Percentiles rank a stretch among this genome's conserved stretches.
phyloP scores from a whole-genome alignment of 805 yeast genomes.

The Metschnikowia borealis region DNA sequence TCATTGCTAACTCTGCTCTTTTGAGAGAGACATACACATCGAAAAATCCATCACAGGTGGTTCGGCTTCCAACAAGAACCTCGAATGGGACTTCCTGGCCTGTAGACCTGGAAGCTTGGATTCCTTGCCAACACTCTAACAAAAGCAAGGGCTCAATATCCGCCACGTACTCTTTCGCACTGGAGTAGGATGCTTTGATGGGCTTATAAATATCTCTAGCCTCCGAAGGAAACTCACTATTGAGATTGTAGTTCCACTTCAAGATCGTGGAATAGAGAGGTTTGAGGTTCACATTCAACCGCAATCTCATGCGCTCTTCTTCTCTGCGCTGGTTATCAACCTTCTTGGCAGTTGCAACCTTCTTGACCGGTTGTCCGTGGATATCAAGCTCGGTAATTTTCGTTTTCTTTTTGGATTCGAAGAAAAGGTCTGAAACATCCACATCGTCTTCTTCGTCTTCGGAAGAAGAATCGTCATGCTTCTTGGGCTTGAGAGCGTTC shows the following conservation, averaged over 20 bases:
- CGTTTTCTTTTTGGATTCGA: slow-evolving; percentile 31
- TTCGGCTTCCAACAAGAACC: slow-evolving; percentile 70
- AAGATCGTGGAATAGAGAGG: slow-evolving; percentile 69
- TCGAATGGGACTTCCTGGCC: slow-evolving; percentile 59
- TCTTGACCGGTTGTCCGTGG: slow-evolving; percentile 36
- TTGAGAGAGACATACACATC: slow-evolving; percentile 78
- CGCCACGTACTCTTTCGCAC: slow-evolving; percentile 61
- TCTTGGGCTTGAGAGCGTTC: slow-evolving; percentile 30
- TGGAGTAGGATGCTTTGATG: slow-evolving; percentile 53
- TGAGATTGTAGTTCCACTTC: slow-evolving; percentile 68
- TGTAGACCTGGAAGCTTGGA: slow-evolving; percentile 67
- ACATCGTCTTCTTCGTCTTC: slow-evolving; percentile 30
- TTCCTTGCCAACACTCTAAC: slow-evolving; percentile 91
- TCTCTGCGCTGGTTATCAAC: slow-evolving; percentile 44
- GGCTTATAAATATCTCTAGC: slow-evolving; percentile 37
- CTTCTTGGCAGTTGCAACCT: slow-evolving; percentile 23
- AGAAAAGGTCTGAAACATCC: slow-evolving; percentile 40
- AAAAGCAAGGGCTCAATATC: slow-evolving; percentile 76
- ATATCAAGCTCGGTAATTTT: slow-evolving; percentile 42
- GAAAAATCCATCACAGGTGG: slow-evolving; percentile 79
- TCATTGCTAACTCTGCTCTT: slow-evolving; percentile 45
- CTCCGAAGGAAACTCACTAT: slow-evolving; percentile 56
- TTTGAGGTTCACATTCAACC: slow-evolving; percentile 73
- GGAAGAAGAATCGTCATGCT: slow-evolving; percentile 29
- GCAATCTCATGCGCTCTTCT: slow-evolving; percentile 71